Evolutionary conservation across 176 grass and related monocot genomes (phyloP), one percentile per base, ranked within the genome.

Genomic region (Aegilops sharonensis): DNA sequence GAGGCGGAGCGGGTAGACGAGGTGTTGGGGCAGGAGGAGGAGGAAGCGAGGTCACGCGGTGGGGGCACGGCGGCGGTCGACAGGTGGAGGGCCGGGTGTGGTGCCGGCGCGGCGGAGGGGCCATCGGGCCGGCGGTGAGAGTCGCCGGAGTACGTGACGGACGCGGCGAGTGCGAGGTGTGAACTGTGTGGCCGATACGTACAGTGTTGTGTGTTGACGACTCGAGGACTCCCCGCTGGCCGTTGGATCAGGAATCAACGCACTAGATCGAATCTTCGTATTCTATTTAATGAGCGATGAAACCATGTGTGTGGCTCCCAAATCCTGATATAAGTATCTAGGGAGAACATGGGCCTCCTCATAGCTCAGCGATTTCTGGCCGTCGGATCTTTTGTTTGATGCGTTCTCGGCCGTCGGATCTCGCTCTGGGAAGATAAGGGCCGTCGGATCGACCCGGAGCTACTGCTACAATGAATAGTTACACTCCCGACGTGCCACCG

Each of bases 61-160:
- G 68, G 15, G 83, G 72, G 23, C 72, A 72, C 64, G 34, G 77
- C 85, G 59, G 88, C 72, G 23, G 82, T 68, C 35, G 48, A 45
- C 89, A 90, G 65, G 81, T 83, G 40, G 57, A 18, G 4, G 89
- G 70, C 11, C 84, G 57, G 64, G 75, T 85, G 32, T 52, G 78
- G 71, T 81, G 30, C 64, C 81, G 66, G n/a, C 75, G 57, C 3
- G 21, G 57, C 21, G 57, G 57, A 60, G 57, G 20, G 57, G 40
- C 9, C 57, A 9, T n/a, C 20, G 57, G 21, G 57, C 57, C 57
- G 57, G 57, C 57, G 21, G 57, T 23, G 57, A 60, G 57, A 60
- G 21, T 60, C 57, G 57, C 57, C 57, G 57, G 57, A 60, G 57
- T 60, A 60, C 63, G 48, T 50, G 48, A 72, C 60, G 11, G 56